A percentile compares a stretch with the other conserved stretches of the same genome.
Evolutionary conservation across 305 asterid species (phyloP).

Genomic region (Fraxinus albicans): DNA sequence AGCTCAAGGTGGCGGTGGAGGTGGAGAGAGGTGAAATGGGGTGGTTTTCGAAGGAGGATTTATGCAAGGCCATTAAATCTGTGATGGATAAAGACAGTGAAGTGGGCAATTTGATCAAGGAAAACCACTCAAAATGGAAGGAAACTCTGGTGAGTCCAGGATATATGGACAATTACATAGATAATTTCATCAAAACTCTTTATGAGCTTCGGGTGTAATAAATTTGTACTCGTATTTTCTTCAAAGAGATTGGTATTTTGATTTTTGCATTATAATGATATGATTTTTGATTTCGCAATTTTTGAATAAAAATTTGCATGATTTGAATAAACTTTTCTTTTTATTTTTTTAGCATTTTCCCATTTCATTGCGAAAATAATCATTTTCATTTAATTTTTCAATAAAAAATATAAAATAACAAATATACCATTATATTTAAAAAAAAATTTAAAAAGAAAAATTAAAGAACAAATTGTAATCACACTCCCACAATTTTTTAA

Average conservation of each 20-base stretch:
- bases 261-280: neutral
- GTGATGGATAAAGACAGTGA: constrained; percentile 58
- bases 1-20: constrained; percentile 76
- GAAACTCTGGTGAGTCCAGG: constrained; percentile 29
- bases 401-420: neutral
- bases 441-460: too few relatives aligned
- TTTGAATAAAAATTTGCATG: neutral
- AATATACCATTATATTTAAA: too few relatives aligned
- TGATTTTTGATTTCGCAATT: neutral
- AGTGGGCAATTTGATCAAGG: constrained; percentile 40
- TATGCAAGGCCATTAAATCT: constrained; percentile 44
- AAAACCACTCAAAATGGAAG: constrained; percentile 63
- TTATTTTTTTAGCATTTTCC: too few relatives aligned
- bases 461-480: neutral
- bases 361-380: too few relatives aligned
- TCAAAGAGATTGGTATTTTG: neutral
- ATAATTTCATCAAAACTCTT: constrained; percentile 46
- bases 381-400: too few relatives aligned
- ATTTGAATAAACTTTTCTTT: neutral
- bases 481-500: neutral
- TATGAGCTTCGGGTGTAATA: constrained; percentile 30
- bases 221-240: neutral
- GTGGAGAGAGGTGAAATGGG: constrained; percentile 62
- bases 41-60: constrained; percentile 59
- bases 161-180: constrained; percentile 47